A percentile compares a stretch with the other conserved stretches of the same genome.
Conservation (phyloP, 2,329 filamentous ascomycete genomes). For the Clonostachys byssicola region DNA sequence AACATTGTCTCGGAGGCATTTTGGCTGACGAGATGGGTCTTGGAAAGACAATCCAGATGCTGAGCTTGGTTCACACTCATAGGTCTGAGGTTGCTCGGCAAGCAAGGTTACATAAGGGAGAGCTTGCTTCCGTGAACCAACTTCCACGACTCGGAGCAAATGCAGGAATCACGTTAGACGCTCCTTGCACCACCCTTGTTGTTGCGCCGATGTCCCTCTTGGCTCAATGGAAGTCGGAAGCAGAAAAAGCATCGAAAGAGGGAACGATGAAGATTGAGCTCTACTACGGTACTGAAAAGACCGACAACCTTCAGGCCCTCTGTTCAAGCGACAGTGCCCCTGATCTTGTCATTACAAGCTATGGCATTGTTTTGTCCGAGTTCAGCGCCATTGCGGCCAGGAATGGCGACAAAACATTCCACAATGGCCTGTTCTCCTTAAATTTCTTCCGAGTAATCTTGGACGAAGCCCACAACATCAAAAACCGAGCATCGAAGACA, state of each 20-base stretch:
- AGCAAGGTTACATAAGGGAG: conserved; percentile 20
- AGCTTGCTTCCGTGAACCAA: conserved; percentile 45
- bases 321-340: conserved; percentile 81
- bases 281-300: conserved; percentile 90
- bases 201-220: conserved; percentile 96
- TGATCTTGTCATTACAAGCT: conserved; percentile 91
- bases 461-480: conserved; percentile 93
- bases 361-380: conserved; percentile 87
- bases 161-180: conserved; percentile 55
- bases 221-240: conserved; percentile 96
- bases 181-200: conserved; percentile 87
- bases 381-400: conserved; percentile 66
- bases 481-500: conserved; percentile 85
- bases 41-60: conserved; percentile 98
- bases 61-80: conserved; percentile 86
- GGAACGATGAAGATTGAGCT: conserved; percentile 81
- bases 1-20: conserved; percentile 90
- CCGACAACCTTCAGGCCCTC: conserved; percentile 69
- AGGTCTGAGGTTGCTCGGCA: conserved; percentile 49
- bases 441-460: conserved; percentile 94
- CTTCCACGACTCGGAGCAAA: conserved; percentile 59
- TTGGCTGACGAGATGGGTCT: conserved; percentile 97
- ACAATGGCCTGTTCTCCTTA: conserved; percentile 80
- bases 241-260: conserved; percentile 80
- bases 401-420: conserved; percentile 59